These are phyloP conservation scores for Isatis tinctoria DNA, from an alignment of 345 rosid species.

Conservation along the genomic window DNA sequence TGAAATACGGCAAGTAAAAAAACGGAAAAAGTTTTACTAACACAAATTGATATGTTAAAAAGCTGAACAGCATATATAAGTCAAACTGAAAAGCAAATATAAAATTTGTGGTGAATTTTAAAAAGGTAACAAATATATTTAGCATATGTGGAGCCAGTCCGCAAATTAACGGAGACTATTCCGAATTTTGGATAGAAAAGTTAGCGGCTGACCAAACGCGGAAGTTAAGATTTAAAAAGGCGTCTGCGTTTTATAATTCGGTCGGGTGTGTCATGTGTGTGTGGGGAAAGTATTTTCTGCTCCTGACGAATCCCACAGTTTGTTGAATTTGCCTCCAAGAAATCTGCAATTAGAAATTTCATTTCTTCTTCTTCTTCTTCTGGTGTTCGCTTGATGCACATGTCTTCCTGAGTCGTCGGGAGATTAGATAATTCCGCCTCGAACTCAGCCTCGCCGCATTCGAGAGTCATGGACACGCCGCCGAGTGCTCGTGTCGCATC, in stretches of 20 bases:
- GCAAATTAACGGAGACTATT: background rate
- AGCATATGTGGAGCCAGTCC: too few species aligned
- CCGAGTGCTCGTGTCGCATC: constrained; percentile 50
- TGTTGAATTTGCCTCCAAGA: constrained; percentile 31
- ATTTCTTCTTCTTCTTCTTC: constrained; percentile 4
- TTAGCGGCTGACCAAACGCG: constrained; percentile 6
- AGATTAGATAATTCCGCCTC: background rate
- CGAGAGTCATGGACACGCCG: constrained; percentile 47
- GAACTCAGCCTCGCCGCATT: constrained; percentile 10
- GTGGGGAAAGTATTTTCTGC: background rate
- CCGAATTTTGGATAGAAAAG: background rate
- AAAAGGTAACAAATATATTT: too few species aligned
- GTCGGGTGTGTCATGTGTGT: background rate
- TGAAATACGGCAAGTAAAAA: background rate
- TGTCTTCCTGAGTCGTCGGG: constrained; percentile 8
- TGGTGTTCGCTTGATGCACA: constrained; percentile 2
- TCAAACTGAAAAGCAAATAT: too few species aligned
- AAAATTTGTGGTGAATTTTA: too few species aligned
- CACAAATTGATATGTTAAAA: background rate
- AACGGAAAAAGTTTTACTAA: background rate
- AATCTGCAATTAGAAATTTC: constrained; percentile 11
- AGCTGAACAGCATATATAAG: too few species aligned
- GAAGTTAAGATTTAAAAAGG: background rate
- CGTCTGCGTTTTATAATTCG: constrained; percentile 17
- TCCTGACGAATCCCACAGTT: constrained; percentile 11